phyloP scores from a whole-genome alignment of 2,329 filamentous ascomycete genomes.

The Penicillium olsonii region DNA sequence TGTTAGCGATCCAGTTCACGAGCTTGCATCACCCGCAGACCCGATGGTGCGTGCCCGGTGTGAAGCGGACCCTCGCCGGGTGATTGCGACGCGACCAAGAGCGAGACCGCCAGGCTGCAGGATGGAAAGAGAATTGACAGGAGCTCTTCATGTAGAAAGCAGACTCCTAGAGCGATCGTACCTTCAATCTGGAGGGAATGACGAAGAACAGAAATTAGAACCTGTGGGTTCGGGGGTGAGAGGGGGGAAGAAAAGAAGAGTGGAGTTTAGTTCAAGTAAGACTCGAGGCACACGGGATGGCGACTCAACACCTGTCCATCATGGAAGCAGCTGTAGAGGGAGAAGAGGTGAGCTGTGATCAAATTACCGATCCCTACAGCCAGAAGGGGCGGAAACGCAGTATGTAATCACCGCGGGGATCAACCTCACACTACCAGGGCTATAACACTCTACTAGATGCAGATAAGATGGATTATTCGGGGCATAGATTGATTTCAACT shows the following conservation, averaged over 20 bases:
- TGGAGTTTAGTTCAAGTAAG: slow-evolving; percentile 19
- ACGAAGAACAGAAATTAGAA: slow-evolving; percentile 27
- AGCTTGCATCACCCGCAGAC: slow-evolving; percentile 22
- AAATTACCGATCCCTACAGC: slow-evolving; percentile 11
- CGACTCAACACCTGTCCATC: slow-evolving; percentile 24
- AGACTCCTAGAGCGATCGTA: slow-evolving; percentile 21
- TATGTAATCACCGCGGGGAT: slow-evolving; percentile 9
- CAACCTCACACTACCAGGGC: background rate
- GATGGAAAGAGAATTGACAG: background rate
- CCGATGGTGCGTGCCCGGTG: slow-evolving; percentile 20
- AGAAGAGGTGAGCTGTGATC: slow-evolving; percentile 16
- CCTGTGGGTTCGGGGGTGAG: slow-evolving; percentile 16
- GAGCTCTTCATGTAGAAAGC: background rate
- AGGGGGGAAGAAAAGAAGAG: slow-evolving; percentile 17
- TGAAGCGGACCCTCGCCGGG: slow-evolving; percentile 14
- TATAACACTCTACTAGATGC: background rate
- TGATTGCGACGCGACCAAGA: slow-evolving; percentile 2
- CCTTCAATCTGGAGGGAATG: slow-evolving; percentile 37
- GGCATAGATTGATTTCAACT: too few species aligned
- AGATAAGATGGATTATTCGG: slow-evolving; percentile 4
- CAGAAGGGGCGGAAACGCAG: slow-evolving; percentile 9
- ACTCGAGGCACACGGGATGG: slow-evolving; percentile 13
- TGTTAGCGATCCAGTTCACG: slow-evolving; percentile 19
- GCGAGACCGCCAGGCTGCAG: background rate
- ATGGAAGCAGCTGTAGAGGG: slow-evolving; percentile 17